Evolutionary conservation across 2,329 filamentous ascomycete genomes (phyloP).

Genomic region (Xylaria sp.): DNA sequence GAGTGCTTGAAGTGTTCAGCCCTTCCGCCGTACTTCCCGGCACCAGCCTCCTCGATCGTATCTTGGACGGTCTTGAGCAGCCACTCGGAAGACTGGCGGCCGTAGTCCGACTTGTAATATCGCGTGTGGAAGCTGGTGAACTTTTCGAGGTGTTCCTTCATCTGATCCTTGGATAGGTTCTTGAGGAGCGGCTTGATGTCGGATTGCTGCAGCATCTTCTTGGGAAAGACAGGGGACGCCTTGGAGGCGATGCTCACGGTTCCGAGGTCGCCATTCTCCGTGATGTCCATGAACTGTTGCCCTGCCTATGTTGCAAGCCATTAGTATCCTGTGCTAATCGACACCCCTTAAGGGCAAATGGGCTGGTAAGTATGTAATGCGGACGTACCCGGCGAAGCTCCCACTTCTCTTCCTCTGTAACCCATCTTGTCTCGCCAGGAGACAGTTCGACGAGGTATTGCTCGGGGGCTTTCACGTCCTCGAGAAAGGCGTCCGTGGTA

Average conservation of each 20-base stretch:
- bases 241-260: slow-evolving; percentile 40
- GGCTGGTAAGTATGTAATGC: too few relatives aligned
- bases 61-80: slow-evolving; percentile 73
- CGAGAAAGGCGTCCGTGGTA: slow-evolving; percentile 42
- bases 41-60: slow-evolving; percentile 72
- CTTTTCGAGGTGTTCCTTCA: slow-evolving; percentile 76
- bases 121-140: slow-evolving; percentile 80
- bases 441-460: slow-evolving; percentile 79
- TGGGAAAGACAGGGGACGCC: slow-evolving; percentile 64
- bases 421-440: slow-evolving; percentile 82
- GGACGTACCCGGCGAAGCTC: slow-evolving; percentile 73
- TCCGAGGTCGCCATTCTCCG: slow-evolving; percentile 70
- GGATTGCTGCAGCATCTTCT: slow-evolving; percentile 64
- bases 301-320: slow-evolving; percentile 62
- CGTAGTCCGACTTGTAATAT: slow-evolving; percentile 79
- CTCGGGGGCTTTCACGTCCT: slow-evolving; percentile 43
- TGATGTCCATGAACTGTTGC: slow-evolving; percentile 93
- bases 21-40: slow-evolving; percentile 64
- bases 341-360: background rate
- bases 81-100: slow-evolving; percentile 86
- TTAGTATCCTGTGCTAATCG: slow-evolving; percentile 15
- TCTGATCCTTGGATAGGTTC: slow-evolving; percentile 72
- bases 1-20: slow-evolving; percentile 77
- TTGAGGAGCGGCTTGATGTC: slow-evolving; percentile 69
- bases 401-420: slow-evolving; percentile 96